phyloP scores from a whole-genome alignment of 73 alveolate species.

The Paramecium caudatum region DNA sequence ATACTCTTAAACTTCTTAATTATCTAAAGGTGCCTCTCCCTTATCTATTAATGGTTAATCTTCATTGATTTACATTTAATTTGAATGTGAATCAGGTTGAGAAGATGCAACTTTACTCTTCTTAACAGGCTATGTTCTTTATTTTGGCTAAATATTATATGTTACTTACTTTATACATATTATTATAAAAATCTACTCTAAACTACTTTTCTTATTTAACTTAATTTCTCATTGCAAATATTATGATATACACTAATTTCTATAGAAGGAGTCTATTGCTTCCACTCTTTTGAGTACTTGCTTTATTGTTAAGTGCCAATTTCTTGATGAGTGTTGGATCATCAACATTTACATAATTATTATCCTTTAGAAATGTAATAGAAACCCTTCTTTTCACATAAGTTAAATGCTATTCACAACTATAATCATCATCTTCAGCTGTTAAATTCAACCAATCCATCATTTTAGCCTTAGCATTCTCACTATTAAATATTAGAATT shows the following conservation, averaged over 20 bases:
- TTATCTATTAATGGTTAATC: slow-evolving; percentile 31
- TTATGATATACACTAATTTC: slow-evolving; percentile 9
- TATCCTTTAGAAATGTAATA: background rate
- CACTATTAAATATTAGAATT: background rate
- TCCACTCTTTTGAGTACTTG: slow-evolving; percentile 39
- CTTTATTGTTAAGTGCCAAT: slow-evolving; percentile 12
- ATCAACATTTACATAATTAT: slow-evolving; percentile 21
- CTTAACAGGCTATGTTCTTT: background rate
- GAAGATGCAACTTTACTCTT: slow-evolving; percentile 19
- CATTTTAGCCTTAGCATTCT: slow-evolving; percentile 6
- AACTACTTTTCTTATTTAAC: background rate
- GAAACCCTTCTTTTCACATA: slow-evolving; percentile 36
- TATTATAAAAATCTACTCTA: slow-evolving; percentile 14
- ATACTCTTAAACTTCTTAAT: background rate
- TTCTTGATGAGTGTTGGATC: slow-evolving; percentile 1
- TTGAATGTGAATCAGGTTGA: slow-evolving; percentile 6
- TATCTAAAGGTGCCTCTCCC: background rate
- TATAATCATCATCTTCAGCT: slow-evolving; percentile 46
- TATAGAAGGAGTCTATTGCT: background rate
- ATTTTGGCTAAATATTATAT: background rate
- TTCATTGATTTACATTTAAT: background rate
- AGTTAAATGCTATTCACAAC: slow-evolving; percentile 56
- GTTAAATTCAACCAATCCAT: slow-evolving; percentile 58
- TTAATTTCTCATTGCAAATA: slow-evolving; percentile 24
- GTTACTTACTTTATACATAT: slow-evolving; percentile 1